Base-by-base conservation (phyloP, 768 basidiomycete genomes). In the Tricholoma saponaceum region DNA sequence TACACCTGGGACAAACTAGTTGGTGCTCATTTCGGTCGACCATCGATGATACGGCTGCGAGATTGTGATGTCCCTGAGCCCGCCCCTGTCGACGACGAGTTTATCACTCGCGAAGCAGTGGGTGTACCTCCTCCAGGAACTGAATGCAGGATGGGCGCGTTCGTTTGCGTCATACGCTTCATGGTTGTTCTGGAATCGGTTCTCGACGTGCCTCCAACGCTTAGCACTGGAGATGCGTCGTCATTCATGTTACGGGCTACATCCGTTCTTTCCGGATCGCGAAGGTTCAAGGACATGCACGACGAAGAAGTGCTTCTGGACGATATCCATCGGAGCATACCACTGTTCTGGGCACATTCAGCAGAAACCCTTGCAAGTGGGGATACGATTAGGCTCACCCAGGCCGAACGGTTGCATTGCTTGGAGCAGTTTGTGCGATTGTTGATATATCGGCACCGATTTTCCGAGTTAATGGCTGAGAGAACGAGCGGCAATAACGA, bases 1-100 rank as follows among this genome's bases (percentile, higher is more conserved):
- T 97, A 96, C 72, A 81, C 92, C 51, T 96, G 95, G 95, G 95
- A 97, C 73, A 96, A 97, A 73, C 94, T 95, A 66, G 84, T 94
- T 6, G 78, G 85, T 10, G 89, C 90, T 57, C 89, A 92, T 70
- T 95, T 96, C 69, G 94, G 95, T 23, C 79, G 94, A 23, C 94
- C 94, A 30, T 85, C 93, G 2, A 83, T 95, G 78, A 80, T 97
- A 62, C 83, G 93, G 47, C 72, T 95, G 59, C 80, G 91, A 60
- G 94, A 96, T 68, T 95, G 92, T 71, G 94, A 97, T 67, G 89
- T 95, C n/a, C 81, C 84, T 4, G 95, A 95, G 68, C 92, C 93
- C 2, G 74, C 85, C 5, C 78, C 89, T 18, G 83, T 95, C 18
- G 95, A 95, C 67, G 95, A 97, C 69, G 94, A 97, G 68, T 90